Evolutionary conservation across 2,329 filamentous ascomycete genomes (phyloP).

Genomic region (Penicillium sp.): DNA sequence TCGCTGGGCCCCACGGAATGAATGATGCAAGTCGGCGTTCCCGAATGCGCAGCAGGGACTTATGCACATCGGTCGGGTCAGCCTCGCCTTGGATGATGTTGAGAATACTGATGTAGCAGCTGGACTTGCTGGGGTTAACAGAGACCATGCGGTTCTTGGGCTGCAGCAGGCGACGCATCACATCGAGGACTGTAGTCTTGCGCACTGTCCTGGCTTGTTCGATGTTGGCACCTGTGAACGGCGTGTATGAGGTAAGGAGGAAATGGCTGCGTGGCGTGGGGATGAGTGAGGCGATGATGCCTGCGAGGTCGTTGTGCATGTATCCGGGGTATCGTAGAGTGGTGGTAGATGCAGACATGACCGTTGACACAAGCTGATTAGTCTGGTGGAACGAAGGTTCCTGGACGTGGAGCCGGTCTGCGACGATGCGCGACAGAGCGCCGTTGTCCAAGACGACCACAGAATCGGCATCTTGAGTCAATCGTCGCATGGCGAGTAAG

Average conservation of each 20-base stretch:
- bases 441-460: conserved; percentile 97
- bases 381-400: conserved; percentile 96
- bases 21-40: conserved; percentile 93
- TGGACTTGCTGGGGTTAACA: conserved; percentile 91
- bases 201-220: conserved; percentile 97
- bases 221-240: conserved; percentile 93
- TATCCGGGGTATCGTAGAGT: conserved; percentile 96
- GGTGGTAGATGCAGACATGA: conserved; percentile 98
- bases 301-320: conserved; percentile 99
- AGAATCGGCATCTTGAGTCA: conserved; percentile 95
- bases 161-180: conserved; percentile 92
- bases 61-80: conserved; percentile 96
- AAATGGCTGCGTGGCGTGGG: conserved; percentile 97
- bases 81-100: conserved; percentile 99
- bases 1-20: conserved; percentile 97
- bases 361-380: conserved; percentile 93
- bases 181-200: conserved; percentile 96
- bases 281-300: conserved; percentile 93
- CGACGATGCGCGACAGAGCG: conserved; percentile 87
- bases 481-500: conserved; percentile 81
- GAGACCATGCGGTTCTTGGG: conserved; percentile 99
- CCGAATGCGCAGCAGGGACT: conserved; percentile 92
- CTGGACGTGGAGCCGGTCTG: conserved; percentile 90
- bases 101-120: conserved; percentile 97
- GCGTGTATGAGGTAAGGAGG: conserved; percentile 97